Base-by-base conservation (phyloP, 106 monocot genomes). In the Agapanthus africanus region DNA sequence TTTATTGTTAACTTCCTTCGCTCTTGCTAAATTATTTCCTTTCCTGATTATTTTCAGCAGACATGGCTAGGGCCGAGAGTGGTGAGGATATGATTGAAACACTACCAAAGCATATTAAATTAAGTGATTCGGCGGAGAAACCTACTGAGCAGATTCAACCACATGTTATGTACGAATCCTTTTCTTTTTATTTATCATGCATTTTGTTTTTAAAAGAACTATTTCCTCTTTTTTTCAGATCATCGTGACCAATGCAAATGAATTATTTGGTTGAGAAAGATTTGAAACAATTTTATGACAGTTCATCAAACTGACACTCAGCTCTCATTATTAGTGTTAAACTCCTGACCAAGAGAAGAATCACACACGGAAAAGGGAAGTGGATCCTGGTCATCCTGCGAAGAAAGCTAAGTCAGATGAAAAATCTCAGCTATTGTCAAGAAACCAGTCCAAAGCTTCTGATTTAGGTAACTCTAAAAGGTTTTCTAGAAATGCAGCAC, bases 391-490 rank as follows among this genome's bases (percentile, higher is more conserved):
- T 7, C 22, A 32, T 70, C 30, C 62, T 78, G 27, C 49, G 52
- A 83, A 81, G 74, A 84, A 75, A 72, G 65, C 68, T 66, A 84
- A 63, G 42, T 56, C n/a, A 27, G 77, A 78, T 67, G 65, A 42
- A 65, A 72, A 51, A 37, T 65, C 54, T 62, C 70, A 69, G n/a
- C n/a, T n/a, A n/a, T n/a, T n/a, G n/a, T n/a, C n/a, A n/a, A n/a
- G n/a, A n/a, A n/a, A n/a, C n/a, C n/a, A n/a, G n/a, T n/a, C n/a
- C n/a, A n/a, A n/a, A n/a, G n/a, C n/a, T n/a, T n/a, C n/a, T n/a
- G n/a, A n/a, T 37, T 54, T 63, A 25, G 47, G 70, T 14, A 37
- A 63, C 25, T 63, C 64, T 18, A 62, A 59, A 47, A 69, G 39
- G 9, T 37, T 37, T 65, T 63, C 47, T 14, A 63, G 22, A 49